Percentiles rank a stretch among this genome's conserved stretches.
phyloP scores from a whole-genome alignment of 352 stramenopile species.

The Globisporangium perplexum region DNA sequence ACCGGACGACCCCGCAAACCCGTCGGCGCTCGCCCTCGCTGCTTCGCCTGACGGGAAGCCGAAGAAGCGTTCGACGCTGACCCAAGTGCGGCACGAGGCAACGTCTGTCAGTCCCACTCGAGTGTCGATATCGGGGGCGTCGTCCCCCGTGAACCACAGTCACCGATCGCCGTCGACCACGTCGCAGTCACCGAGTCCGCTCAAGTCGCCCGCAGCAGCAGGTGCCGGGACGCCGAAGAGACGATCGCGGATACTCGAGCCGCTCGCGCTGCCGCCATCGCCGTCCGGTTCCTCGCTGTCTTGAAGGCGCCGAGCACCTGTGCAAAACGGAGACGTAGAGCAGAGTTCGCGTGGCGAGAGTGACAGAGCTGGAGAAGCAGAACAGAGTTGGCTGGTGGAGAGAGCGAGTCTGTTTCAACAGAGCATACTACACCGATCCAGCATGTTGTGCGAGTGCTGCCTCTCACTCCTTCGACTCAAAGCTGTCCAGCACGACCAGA shows the following conservation, averaged over 20 bases:
- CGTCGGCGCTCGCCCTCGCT: not conserved
- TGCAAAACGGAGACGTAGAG: no score
- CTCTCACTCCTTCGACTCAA: no score
- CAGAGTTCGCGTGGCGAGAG: not conserved
- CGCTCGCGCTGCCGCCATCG: slow-evolving; percentile 13
- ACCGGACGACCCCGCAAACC: slow-evolving; percentile 15
- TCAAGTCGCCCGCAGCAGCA: slow-evolving; percentile 33
- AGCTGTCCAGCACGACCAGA: no score
- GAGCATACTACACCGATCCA: no score
- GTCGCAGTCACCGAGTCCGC: slow-evolving; percentile 14
- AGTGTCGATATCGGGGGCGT: not conserved
- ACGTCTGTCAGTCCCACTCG: not conserved
- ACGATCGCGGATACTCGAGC: slow-evolving; percentile 47
- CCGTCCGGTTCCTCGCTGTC: not conserved
- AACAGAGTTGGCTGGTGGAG: no score
- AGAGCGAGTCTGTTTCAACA: no score
- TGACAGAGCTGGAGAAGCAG: no score
- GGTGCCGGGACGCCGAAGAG: slow-evolving; percentile 33
- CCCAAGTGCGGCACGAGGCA: slow-evolving; percentile 27
- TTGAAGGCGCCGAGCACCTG: not conserved
- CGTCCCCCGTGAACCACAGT: not conserved
- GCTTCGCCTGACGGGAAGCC: slow-evolving; percentile 5
- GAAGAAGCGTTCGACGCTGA: slow-evolving; percentile 25
- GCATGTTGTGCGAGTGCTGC: no score
- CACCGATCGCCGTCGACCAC: slow-evolving; percentile 5